Base-by-base conservation (phyloP, 352 stramenopile genomes). In the Globisporangium nodosum region DNA sequence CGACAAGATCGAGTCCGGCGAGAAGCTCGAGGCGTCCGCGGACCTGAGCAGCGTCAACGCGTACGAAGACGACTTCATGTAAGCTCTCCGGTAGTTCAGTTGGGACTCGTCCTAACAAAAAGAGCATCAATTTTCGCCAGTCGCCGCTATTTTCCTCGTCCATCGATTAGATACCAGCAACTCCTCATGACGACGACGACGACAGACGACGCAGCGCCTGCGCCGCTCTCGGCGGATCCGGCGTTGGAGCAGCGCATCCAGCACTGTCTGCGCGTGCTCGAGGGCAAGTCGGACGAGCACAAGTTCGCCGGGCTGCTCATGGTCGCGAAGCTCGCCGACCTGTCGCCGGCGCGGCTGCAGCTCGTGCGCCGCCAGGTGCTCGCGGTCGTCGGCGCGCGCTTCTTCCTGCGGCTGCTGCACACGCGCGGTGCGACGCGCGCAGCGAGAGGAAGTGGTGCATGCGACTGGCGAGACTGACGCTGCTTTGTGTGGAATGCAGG, bases 221-320 rank as follows among this genome's bases (percentile, higher is more conserved):
- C 33, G 5, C 0, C 33, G 21, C 21, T 43, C 4, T 35, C 24
- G 7, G 27, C 20, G 16, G 39, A 43, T 18, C 18, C 48, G 8
- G 58, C 31, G 18, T n/a, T 52, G 46, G 50, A 64, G 52, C 52
- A 60, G 37, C 56, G 45, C 18, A 46, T 76, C 20, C 21, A 64
- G 54, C 74, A 90, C 37, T 95, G 85, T 49, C 66, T 95, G 66
- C 69, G 63, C 20, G 85, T 92, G 66, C 69, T 95, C 40, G 63
- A 69, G 48, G 85, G 85, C 0, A 71, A 73, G 27, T 85, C 76
- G 7, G 83, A 95, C 50, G 85, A 95, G 68, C 82, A 95, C 76
- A 93, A 93, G 64, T 92, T 95, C 55, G 85, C 85, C 1, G 85
- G 85, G 1, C 61, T 95, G 69, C 73, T 93, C 40, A 95, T 95